phyloP scores from a whole-genome alignment of 179 eudicot genomes.

The Heliamphora pulchella region DNA sequence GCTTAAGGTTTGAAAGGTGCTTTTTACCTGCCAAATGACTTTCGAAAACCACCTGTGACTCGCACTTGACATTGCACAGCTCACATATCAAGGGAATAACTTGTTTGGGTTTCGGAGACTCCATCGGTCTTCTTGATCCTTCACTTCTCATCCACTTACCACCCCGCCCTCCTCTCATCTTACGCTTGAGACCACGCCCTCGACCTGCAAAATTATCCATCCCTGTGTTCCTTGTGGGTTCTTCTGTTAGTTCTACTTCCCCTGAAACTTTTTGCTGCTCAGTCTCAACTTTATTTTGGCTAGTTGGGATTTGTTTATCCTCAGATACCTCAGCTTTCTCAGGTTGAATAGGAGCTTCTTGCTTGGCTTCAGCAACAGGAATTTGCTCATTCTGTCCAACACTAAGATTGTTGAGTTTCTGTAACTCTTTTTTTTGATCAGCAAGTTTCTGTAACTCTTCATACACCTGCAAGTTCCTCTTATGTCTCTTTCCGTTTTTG shows the following conservation, averaged over 20 bases:
- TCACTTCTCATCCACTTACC: constrained; percentile 25
- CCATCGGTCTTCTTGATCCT: constrained; percentile 21
- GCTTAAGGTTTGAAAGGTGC: constrained; percentile 30
- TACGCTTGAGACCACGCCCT: constrained; percentile 33
- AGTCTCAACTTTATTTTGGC: constrained; percentile 14
- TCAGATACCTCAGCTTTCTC: constrained; percentile 11
- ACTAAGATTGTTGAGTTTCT: constrained; percentile 16
- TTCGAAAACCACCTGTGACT: constrained; percentile 34
- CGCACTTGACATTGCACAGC: constrained; percentile 43
- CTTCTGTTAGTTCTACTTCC: constrained; percentile 6
- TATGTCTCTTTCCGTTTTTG: constrained; percentile 28
- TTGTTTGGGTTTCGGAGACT: constrained; percentile 30
- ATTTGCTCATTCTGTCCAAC: constrained; percentile 12
- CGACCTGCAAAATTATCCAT: constrained; percentile 16
- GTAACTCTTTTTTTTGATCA: constrained; percentile 14
- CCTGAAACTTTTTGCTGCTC: constrained; percentile 18
- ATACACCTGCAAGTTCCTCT: constrained; percentile 22
- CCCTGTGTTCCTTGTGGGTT: neutral
- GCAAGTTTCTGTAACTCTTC: constrained; percentile 23
- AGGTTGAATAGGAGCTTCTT: constrained; percentile 7
- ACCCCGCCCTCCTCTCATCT: constrained; percentile 29
- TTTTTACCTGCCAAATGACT: constrained; percentile 40
- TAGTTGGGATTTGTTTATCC: constrained; percentile 10
- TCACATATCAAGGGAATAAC: constrained; percentile 34
- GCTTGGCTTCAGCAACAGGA: constrained; percentile 12